Evolutionary conservation across 768 basidiomycete genomes (phyloP), one percentile per base, ranked within the genome.

Genomic region (Lepiota brunneoincarnata): DNA sequence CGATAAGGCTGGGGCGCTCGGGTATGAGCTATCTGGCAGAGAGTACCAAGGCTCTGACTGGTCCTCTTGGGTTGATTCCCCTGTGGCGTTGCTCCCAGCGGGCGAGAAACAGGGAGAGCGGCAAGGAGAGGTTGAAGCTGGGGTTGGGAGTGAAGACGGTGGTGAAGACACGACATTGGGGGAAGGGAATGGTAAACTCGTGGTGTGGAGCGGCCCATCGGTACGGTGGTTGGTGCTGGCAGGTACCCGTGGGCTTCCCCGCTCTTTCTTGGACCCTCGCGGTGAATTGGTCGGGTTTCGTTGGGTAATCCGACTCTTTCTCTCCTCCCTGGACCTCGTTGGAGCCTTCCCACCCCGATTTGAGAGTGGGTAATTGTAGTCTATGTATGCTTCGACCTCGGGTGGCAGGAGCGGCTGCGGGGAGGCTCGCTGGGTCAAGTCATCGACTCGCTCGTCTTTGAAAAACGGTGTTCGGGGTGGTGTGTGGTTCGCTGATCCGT

Each of bases 381-480:
- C 49, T 54, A 53, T 50, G 50, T 45, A 47, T 47, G 45, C 38
- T 17, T 54, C 36, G 15, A 47, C 44, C 24, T 54, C 57, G 51
- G 61, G 61, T 53, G 62, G 59, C 39, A 68, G 63, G 26, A 68
- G 67, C 24, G 72, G 63, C 58, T 69, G 55, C 37, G 64, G 63
- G 6, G 67, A 66, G 9, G 72, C 38, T 15, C 20, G 36, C 5
- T 38, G 67, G 3, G 67, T 57, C 24, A 43, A 21, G 23, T 52
- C 51, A 41, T 56, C 51, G 35, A 75, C 69, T 9, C 75, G 72
- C 43, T 79, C 81, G 35, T 83, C 80, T 38, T 74, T 71, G 61
- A 84, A 72, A 61, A 84, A 84, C 0, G 84, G 81, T 36, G 70
- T 64, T 23, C 77, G 72, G 15, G 69, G 58, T 15, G 80, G 75